Base-by-base conservation (phyloP, 2,329 filamentous ascomycete species). In the Cytospora piceae region DNA sequence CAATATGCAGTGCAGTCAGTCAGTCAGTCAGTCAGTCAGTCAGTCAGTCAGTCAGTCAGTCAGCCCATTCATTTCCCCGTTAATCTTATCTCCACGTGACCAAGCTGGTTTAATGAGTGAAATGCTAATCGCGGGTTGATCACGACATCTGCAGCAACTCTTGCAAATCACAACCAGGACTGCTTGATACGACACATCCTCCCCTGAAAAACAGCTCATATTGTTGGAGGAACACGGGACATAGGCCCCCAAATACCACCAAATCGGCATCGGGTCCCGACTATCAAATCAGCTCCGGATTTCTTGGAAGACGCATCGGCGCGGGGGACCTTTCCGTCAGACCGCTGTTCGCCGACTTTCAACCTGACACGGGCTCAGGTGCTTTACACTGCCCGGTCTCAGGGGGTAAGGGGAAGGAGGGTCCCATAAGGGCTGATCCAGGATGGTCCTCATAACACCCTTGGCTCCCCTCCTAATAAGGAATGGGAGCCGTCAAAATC, bases 41-140 rank as follows among this genome's bases (percentile, higher is more conserved):
- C 42, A 22, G 9, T 49, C n/a, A 49, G n/a, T 14, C 15, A 20
- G 1, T n/a, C 20, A 22, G 42, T 46, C 42, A 22, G 9, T 49
- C n/a, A 49, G n/a, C n/a, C n/a, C n/a, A n/a, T n/a, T n/a, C n/a
- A n/a, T n/a, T 14, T 51, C 29, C 53, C 54, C 27, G 14, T 15
- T 2, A 12, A 53, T 34, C 65, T 67, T 67, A 67, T 65, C 65
- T 64, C 49, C 66, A 67, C 66, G 66, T 67, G 66, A 67, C 63
- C 27, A 11, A 11, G 34, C 24, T 22, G 31, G 42, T 49, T 49
- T 37, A 7, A 49, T 49, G n/a, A 24, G 34, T n/a, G 59, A 64
- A 49, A 27, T 24, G 56, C 37, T 42, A n/a, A 55, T 58, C 57
- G 17, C 49, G 31, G n/a, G 3, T 4, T 49, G 32, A 67, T 65